A percentile compares a stretch with the other conserved stretches of the same genome.
phyloP scores from a whole-genome alignment of 2,329 filamentous ascomycete genomes.

The Fusarium floridanum region DNA sequence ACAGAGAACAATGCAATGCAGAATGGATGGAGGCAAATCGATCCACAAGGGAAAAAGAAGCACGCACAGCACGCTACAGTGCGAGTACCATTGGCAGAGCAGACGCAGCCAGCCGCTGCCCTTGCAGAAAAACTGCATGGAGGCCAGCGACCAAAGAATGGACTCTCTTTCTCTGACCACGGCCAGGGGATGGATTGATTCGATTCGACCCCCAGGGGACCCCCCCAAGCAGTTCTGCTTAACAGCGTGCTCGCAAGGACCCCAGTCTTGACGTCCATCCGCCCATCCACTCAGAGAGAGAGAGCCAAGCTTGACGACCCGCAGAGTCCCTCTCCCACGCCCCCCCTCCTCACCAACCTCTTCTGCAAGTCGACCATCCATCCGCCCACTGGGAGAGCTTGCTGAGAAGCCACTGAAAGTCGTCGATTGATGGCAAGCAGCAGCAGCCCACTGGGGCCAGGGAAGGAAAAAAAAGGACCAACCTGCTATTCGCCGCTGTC shows the following conservation, averaged over 20 bases:
- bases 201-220: not conserved
- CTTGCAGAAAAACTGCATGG: conserved; percentile 40
- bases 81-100: conserved; percentile 40
- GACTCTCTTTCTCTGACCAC: not conserved
- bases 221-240: conserved; percentile 5
- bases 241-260: conserved; percentile 21
- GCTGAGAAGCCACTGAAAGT: conserved; percentile 17
- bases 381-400: conserved; percentile 7
- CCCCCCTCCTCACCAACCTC: conserved; percentile 14
- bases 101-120: conserved; percentile 46
- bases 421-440: conserved; percentile 2
- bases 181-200: not conserved
- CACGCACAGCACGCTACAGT: conserved; percentile 26
- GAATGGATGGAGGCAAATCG: not conserved
- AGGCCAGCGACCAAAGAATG: conserved; percentile 29
- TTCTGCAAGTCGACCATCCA: not conserved
- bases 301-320: conserved; percentile 13
- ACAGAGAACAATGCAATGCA: conserved; percentile 21
- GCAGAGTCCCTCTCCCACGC: conserved; percentile 3
- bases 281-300: not conserved
- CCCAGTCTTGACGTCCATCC: conserved; percentile 10
- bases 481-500: conserved; percentile 5
- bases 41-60: not conserved
- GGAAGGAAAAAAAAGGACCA: conserved; percentile 5
- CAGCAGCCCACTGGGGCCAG: conserved; percentile 10